A percentile compares a stretch with the other conserved stretches of the same genome.
These are phyloP conservation scores for Nakazawaea holstii DNA, from an alignment of 805 yeast species.

Conservation along the genomic window DNA sequence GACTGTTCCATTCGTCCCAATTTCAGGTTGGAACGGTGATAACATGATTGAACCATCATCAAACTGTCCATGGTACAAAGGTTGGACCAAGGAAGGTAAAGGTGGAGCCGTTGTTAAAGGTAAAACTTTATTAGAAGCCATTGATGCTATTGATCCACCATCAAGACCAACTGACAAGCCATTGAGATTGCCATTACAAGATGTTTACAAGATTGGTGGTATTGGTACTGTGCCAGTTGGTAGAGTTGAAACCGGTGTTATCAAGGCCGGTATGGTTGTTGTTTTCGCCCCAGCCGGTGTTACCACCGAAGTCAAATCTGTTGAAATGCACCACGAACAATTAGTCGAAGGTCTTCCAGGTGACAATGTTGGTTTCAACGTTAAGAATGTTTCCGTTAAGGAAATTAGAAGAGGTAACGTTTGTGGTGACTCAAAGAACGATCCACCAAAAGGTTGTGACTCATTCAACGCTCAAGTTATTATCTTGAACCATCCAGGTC, in stretches of 20 bases:
- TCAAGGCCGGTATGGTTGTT: slow-evolving; percentile 88
- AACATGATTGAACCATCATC: slow-evolving; percentile 82
- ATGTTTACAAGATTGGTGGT: slow-evolving; percentile 92
- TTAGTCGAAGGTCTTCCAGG: slow-evolving; percentile 79
- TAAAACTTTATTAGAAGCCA: slow-evolving; percentile 80
- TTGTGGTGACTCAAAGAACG: slow-evolving; percentile 85
- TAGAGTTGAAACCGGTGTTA: slow-evolving; percentile 89
- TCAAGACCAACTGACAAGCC: slow-evolving; percentile 80
- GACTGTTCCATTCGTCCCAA: slow-evolving; percentile 83
- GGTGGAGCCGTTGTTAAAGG: slow-evolving; percentile 63
- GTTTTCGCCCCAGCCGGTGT: slow-evolving; percentile 88
- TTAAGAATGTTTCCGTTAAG: slow-evolving; percentile 85
- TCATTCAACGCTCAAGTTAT: slow-evolving; percentile 85
- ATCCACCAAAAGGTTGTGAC: slow-evolving; percentile 75
- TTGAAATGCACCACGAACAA: slow-evolving; percentile 84
- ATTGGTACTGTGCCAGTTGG: slow-evolving; percentile 92
- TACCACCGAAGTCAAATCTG: slow-evolving; percentile 86
- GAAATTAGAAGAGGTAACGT: slow-evolving; percentile 93
- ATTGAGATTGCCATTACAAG: slow-evolving; percentile 85
- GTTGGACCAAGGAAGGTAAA: slow-evolving; percentile 78
- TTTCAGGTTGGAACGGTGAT: slow-evolving; percentile 92
- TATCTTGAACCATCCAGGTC: slow-evolving; percentile 90
- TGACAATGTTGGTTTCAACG: slow-evolving; percentile 89
- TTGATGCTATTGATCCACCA: slow-evolving; percentile 79
- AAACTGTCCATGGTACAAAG: slow-evolving; percentile 87